phyloP scores from a whole-genome alignment of 192 early-diverging fungal species.

The Coemansia sp. region DNA sequence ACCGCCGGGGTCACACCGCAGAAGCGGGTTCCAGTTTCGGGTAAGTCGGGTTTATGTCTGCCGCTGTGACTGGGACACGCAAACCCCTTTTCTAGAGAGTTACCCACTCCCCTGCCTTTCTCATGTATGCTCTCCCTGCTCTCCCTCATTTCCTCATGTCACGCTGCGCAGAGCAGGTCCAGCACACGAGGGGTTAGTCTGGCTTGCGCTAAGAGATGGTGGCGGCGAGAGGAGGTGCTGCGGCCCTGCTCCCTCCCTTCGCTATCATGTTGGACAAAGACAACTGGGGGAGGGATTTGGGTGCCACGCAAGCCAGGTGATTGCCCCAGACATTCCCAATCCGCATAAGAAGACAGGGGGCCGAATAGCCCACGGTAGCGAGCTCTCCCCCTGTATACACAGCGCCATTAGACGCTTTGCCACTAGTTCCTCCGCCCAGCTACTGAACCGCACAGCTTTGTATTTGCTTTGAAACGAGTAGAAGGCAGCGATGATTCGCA shows the following conservation, averaged over 20 bases:
- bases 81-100: background rate
- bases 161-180: too few species aligned
- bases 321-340: too few species aligned
- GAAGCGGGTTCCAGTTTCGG: conserved; percentile 17
- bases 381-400: background rate
- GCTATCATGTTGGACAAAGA: too few species aligned
- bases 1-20: conserved; percentile 13
- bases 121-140: background rate
- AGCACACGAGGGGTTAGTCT: too few species aligned
- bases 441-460: background rate
- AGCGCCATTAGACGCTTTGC: too few species aligned
- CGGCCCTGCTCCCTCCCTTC: too few species aligned
- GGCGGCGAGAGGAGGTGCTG: too few species aligned
- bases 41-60: conserved; percentile 9
- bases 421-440: background rate
- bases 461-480: conserved; percentile 2
- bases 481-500: conserved; percentile 34
- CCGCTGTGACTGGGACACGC: background rate
- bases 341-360: too few species aligned
- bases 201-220: too few species aligned
- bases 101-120: background rate
- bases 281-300: too few species aligned
- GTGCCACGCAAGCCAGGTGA: too few species aligned
- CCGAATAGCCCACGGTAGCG: too few species aligned
- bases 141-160: background rate